Evolutionary conservation across 2,329 filamentous ascomycete genomes (phyloP).

Genomic region (Zymoseptoria brevis): DNA sequence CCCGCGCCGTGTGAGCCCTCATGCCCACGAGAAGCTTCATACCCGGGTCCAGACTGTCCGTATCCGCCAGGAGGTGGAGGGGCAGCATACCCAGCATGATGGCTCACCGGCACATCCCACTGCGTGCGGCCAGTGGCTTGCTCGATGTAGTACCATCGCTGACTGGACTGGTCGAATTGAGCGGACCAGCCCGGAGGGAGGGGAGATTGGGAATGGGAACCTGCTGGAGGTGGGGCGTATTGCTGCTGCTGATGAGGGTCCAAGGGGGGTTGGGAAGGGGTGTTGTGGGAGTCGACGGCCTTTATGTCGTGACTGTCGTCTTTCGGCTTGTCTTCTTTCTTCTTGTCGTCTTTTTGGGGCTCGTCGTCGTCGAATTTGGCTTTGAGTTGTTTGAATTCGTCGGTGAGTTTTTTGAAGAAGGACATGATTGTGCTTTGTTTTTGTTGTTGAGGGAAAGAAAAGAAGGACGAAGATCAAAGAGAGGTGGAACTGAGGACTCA

Average conservation of each 20-base stretch:
- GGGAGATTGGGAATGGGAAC: slow-evolving; percentile 34
- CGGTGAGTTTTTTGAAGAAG: slow-evolving; percentile 41
- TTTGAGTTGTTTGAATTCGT: slow-evolving; percentile 37
- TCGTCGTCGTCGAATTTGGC: slow-evolving; percentile 27
- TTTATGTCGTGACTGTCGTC: slow-evolving; percentile 17
- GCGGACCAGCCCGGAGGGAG: slow-evolving; percentile 55
- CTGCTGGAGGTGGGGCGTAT: slow-evolving; percentile 22
- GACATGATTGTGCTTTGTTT: slow-evolving; percentile 29
- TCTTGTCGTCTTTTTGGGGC: slow-evolving; percentile 27
- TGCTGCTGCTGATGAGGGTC: slow-evolving; percentile 15
- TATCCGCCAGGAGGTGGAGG: slow-evolving; percentile 24
- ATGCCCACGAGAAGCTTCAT: slow-evolving; percentile 8
- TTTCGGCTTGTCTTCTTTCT: slow-evolving; percentile 12
- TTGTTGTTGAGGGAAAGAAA: neutral
- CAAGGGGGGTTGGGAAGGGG: slow-evolving; percentile 5
- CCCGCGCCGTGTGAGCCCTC: slow-evolving; percentile 4
- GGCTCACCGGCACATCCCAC: slow-evolving; percentile 51
- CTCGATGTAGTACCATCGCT: slow-evolving; percentile 60
- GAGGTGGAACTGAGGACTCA: neutral
- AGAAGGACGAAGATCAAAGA: neutral
- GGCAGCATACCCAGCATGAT: slow-evolving; percentile 19
- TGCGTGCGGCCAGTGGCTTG: slow-evolving; percentile 53
- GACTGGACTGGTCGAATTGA: slow-evolving; percentile 54
- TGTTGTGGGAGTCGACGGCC: slow-evolving; percentile 20
- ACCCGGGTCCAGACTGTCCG: slow-evolving; percentile 2